These are phyloP conservation scores for Fusarium solani-melongenae DNA, from an alignment of 2,329 filamentous ascomycete genomes.

Conservation along the genomic window DNA sequence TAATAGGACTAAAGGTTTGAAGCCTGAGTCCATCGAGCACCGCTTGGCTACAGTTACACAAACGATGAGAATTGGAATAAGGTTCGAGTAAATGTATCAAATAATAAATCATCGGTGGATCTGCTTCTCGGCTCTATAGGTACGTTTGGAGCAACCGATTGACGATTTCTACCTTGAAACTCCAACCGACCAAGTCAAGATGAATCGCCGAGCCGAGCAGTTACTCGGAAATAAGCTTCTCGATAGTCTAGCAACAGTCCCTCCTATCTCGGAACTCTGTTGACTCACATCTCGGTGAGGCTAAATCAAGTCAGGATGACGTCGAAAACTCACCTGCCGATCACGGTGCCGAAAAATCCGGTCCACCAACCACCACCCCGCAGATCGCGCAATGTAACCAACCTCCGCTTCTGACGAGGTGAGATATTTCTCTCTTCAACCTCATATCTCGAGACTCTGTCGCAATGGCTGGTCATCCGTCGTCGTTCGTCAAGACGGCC, in stretches of 20 bases:
- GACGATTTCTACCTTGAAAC: not conserved
- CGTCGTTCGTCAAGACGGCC: slow-evolving; percentile 24
- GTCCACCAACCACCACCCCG: slow-evolving; percentile 21
- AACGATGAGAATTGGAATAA: no score
- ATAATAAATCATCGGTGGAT: not conserved
- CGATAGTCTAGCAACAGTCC: no score
- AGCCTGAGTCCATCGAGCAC: not conserved
- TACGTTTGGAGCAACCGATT: not conserved
- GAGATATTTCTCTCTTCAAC: not conserved
- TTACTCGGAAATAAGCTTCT: not conserved
- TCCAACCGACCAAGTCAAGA: not conserved
- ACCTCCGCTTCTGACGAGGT: not conserved
- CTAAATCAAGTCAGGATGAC: slow-evolving; percentile 2
- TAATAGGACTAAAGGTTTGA: no score
- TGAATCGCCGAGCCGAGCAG: not conserved
- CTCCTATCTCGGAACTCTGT: not conserved
- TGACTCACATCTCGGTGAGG: not conserved
- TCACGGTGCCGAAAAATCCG: slow-evolving; percentile 28
- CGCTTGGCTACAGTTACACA: rapidly evolving
- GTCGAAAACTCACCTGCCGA: slow-evolving; percentile 21
- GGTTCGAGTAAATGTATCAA: not conserved
- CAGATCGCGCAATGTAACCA: slow-evolving; percentile 7
- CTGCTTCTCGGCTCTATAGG: not conserved
- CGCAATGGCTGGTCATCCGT: slow-evolving; percentile 12
- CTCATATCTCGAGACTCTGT: not conserved